Evolutionary conservation across 2,329 filamentous ascomycete species (phyloP).

Genomic region (Monascus ruber): DNA sequence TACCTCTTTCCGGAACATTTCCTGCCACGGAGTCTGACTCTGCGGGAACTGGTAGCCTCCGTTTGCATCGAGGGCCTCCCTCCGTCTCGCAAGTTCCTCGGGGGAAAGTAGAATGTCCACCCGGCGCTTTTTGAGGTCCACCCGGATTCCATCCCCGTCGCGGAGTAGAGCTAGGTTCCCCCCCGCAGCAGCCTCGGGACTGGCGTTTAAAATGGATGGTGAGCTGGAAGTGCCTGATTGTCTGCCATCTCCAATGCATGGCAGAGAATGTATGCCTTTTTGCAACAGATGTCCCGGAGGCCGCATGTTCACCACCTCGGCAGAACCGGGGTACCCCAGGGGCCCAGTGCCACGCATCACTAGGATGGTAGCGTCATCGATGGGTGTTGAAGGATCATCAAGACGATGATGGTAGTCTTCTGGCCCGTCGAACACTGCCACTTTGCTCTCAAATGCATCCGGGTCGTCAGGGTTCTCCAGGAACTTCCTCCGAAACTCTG

Average conservation of each 20-base stretch:
- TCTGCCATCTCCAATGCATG: conserved; percentile 44
- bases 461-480: conserved; percentile 36
- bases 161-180: conserved; percentile 42
- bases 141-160: conserved; percentile 40
- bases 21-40: conserved; percentile 42
- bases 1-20: conserved; percentile 38
- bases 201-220: conserved; percentile 46
- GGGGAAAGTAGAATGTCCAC: conserved; percentile 38
- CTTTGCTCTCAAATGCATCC: conserved; percentile 38
- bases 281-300: conserved; percentile 35
- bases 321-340: conserved; percentile 40
- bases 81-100: conserved; percentile 31
- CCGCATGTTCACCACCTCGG: conserved; percentile 44
- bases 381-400: conserved; percentile 27
- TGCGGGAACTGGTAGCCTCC: conserved; percentile 30
- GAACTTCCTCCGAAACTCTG: conserved; percentile 35
- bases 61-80: conserved; percentile 24
- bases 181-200: conserved; percentile 43
- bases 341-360: conserved; percentile 41
- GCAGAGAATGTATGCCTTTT: conserved; percentile 36
- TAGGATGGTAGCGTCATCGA: conserved; percentile 35
- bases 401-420: conserved; percentile 38
- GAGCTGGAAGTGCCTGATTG: conserved; percentile 46
- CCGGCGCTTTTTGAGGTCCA: conserved; percentile 39
- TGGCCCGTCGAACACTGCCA: conserved; percentile 41